Evolutionary conservation across 441 rosid genomes (phyloP), one percentile per base, ranked within the genome.

Genomic region (Lepidium campestre): DNA sequence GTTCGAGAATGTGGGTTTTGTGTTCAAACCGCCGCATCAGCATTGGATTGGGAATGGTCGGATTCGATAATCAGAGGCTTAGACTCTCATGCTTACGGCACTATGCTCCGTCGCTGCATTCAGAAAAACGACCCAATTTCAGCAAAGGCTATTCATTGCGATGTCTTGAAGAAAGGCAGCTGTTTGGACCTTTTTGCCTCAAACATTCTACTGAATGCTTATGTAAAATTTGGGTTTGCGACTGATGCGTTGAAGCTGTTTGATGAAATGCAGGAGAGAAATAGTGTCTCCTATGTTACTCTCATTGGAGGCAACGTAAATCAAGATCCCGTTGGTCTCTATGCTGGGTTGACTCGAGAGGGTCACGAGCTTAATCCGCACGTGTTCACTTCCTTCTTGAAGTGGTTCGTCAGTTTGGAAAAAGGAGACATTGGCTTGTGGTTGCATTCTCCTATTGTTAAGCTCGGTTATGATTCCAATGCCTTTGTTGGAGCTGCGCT

Each of bases 401-500:
- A 91, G 62, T 61, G 79, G 70, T 73, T 84, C 14, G 90, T 81
- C n/a, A 40, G 68, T 39, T 48, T 79, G 76, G 93, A 82, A n/a
- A 71, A 76, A 72, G 81, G 84, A 2, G 88, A 86, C 53, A 45
- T 80, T 64, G 77, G 69, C 49, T 76, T 40, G 74, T 66, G 79
- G 71, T 18, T 88, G 46, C 96, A 91, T 79, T 78, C 94, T 47
- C 80, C 85, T 71, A 64, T 89, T 8, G 62, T 39, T 71, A 94
- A 91, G 90, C 94, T 91, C 44, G 96, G 98, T 62, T 81, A 64
- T 71, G 67, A 63, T 17, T 75, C 81, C 37, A 72, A 86, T 79
- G 84, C 93, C 10, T 88, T 83, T 62, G 89, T 91, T 2, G 97
- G 91, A 65, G 85, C 97, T 57, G 89, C 94, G 23, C 80, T 94